Evolutionary conservation across 164 flowering plant genomes (phyloP).

Genomic region (Macadamia integrifolia): DNA sequence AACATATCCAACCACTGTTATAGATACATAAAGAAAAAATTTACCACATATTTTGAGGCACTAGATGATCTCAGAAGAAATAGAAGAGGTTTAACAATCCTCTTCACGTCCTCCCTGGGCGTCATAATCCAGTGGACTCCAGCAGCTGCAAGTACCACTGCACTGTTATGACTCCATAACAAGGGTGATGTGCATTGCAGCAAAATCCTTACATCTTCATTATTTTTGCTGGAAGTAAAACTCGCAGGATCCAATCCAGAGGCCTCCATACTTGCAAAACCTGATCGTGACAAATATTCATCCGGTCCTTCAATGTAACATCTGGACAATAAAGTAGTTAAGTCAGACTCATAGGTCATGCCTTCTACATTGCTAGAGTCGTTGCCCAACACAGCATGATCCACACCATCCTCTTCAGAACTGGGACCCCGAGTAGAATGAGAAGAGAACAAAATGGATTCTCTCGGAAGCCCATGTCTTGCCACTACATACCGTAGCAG

Average conservation of each 20-base stretch:
- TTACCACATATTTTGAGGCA: constrained; percentile 89
- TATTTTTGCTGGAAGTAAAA: constrained; percentile 46
- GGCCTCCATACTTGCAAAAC: constrained; percentile 23
- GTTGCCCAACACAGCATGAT: constrained; percentile 19
- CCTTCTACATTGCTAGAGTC: constrained; percentile 13
- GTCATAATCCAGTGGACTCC: constrained; percentile 97
- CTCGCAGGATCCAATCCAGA: constrained; percentile 24
- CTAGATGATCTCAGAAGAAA: constrained; percentile 75
- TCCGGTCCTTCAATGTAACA: constrained; percentile 88
- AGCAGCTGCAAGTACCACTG: constrained; percentile 94
- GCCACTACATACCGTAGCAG: constrained; percentile 83
- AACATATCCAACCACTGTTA: neutral
- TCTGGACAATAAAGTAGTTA: constrained; percentile 49
- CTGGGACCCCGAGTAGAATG: constrained; percentile 15
- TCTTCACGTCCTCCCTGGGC: constrained; percentile 57
- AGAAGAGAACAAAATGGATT: constrained; percentile 61
- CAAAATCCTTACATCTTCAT: constrained; percentile 70
- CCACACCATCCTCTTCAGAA: constrained; percentile 36
- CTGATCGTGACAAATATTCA: constrained; percentile 61
- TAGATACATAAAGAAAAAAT: neutral
- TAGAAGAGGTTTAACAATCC: constrained; percentile 86
- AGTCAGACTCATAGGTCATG: constrained; percentile 23
- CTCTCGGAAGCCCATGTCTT: constrained; percentile 76
- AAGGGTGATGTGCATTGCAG: constrained; percentile 89
- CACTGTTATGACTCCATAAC: constrained; percentile 97